Evolutionary conservation across 2,329 filamentous ascomycete species (phyloP), one percentile per base, ranked within the genome.

Genomic region (Macroventuria anomochaeta): DNA sequence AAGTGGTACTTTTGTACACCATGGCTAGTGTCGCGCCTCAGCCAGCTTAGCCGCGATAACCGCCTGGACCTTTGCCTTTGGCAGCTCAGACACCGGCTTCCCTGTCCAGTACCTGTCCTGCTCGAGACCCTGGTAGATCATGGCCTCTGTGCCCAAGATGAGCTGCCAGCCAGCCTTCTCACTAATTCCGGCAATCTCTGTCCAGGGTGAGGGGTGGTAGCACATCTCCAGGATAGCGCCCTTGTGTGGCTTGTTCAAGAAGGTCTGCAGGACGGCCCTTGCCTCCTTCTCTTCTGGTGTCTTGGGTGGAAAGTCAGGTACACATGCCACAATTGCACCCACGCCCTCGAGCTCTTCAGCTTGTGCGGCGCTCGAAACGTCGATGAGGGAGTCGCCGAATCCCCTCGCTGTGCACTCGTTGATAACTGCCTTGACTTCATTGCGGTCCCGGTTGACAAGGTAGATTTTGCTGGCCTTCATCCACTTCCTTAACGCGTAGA

Each of bases 221-320:
- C 88, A 91, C 89, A 93, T 93, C 75, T 93, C 89, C 57, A 92
- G 73, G 50, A 93, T 83, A 5, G 85, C 85, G 7, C 88, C 88
- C 73, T 88, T 87, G 58, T 81, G 75, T 29, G 78, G 69, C 54
- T 78, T 79, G 21, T 61, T 61, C 33, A 83, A 55, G 40, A 83
- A 81, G 2, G 77, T 70, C 63, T 85, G 80, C 0, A 81, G 72
- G 1, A 90, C 80, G 1, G 74, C 71, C 3, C 89, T 78, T 7
- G 88, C 84, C 33, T 78, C 76, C 32, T 80, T 77, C 78, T 93
- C 90, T 25, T 81, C 83, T 3, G 79, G 72, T 0, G 85, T 88
- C 65, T 79, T 79, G 0, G 90, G 89, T 15, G 86, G 80, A 60
- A 90, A 86, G 73, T 93, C 87, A 0, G 90, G 90, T 11, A 93